These are phyloP conservation scores for Penicillium verrucosum DNA, from an alignment of 2,329 filamentous ascomycete species.

Conservation along the genomic window DNA sequence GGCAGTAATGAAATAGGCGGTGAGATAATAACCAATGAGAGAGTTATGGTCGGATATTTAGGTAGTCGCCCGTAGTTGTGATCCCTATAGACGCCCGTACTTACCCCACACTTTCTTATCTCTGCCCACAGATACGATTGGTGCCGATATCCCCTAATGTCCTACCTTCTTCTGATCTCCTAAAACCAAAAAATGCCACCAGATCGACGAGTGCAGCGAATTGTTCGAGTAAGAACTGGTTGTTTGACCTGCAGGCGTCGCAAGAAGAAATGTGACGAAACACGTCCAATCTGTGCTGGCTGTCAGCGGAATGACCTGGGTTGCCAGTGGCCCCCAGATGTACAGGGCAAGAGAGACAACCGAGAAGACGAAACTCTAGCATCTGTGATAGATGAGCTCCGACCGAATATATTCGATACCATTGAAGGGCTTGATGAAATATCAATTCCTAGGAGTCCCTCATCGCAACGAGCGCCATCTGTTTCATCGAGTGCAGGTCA, in stretches of 20 bases:
- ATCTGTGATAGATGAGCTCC: not conserved
- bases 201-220: constrained; percentile 28
- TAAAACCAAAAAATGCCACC: constrained; percentile 7
- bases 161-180: constrained; percentile 3
- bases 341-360: constrained; percentile 13
- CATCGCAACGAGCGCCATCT: constrained; percentile 17
- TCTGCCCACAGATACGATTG: not conserved
- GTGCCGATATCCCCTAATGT: constrained; percentile 4
- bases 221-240: constrained; percentile 32
- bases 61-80: no score
- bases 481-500: constrained; percentile 13
- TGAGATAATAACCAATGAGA: no score
- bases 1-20: no score
- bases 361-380: not conserved
- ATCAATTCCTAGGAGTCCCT: constrained; percentile 4
- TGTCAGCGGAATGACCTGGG: constrained; percentile 29
- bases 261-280: constrained; percentile 37
- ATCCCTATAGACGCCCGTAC: no score
- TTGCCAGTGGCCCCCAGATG: constrained; percentile 27
- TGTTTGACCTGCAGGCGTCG: constrained; percentile 33
- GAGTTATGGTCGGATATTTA: no score
- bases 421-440: constrained; percentile 11
- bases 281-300: constrained; percentile 34
- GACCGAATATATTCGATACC: constrained; percentile 4
- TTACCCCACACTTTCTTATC: constrained; percentile 9